Evolutionary conservation across 352 stramenopile genomes (phyloP).

Genomic region (Blastocystis hominis): DNA sequence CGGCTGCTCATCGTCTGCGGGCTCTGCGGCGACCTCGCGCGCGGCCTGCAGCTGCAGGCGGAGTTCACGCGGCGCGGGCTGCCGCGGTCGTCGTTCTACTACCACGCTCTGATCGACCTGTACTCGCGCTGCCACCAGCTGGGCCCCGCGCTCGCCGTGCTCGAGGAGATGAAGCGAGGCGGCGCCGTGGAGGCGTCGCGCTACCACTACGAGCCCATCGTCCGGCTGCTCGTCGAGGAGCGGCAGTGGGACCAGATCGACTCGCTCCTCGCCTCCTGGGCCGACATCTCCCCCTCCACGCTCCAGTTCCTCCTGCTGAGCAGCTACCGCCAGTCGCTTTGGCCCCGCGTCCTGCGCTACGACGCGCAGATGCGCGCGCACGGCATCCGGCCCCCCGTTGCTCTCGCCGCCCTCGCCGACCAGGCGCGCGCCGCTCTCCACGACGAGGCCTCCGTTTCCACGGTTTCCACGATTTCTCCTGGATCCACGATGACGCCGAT

Average conservation of each 20-base stretch:
- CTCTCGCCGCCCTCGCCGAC: slow-evolving; percentile 6
- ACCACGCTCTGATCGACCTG: slow-evolving; percentile 53
- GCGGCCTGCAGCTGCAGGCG: neutral
- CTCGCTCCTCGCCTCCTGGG: neutral
- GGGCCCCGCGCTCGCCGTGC: neutral
- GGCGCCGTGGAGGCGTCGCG: slow-evolving; percentile 13
- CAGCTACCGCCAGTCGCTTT: neutral
- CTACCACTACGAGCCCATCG: slow-evolving; percentile 50
- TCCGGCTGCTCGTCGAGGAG: neutral
- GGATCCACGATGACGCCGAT: neutral
- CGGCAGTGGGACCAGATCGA: slow-evolving; percentile 29
- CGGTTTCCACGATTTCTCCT: neutral
- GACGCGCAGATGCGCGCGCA: neutral
- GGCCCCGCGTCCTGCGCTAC: neutral
- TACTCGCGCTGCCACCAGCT: slow-evolving; percentile 10
- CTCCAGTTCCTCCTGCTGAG: slow-evolving; percentile 44
- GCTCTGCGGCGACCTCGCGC: neutral
- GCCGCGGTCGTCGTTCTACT: slow-evolving; percentile 47
- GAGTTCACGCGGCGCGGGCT: neutral
- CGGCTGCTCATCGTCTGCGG: slow-evolving; percentile 48
- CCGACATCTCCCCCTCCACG: neutral
- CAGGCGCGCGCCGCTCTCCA: neutral
- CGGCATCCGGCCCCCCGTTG: neutral
- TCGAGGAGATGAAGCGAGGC: slow-evolving; percentile 19
- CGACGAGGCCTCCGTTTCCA: too few relatives aligned